Evolutionary conservation across 139 green algal species (phyloP).

Genomic region (Chlorella sorokiniana): DNA sequence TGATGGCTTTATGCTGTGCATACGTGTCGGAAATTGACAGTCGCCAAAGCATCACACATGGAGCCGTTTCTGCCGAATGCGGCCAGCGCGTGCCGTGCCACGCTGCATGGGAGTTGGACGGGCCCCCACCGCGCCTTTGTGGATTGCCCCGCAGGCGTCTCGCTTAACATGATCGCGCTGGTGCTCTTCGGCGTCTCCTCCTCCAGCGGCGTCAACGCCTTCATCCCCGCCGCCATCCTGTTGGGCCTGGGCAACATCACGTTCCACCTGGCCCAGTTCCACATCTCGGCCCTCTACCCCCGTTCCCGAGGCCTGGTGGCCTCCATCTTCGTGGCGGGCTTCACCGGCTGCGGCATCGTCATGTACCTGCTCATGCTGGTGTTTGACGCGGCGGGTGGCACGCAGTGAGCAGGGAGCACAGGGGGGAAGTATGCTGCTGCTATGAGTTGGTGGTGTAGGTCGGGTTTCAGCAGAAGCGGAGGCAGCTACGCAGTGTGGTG

Average conservation of each 20-base stretch:
- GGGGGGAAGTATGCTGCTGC: background rate
- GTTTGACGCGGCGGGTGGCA: constrained; percentile 39
- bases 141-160: constrained; percentile 37
- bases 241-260: constrained; percentile 67
- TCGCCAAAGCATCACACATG: too few relatives aligned
- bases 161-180: constrained; percentile 62
- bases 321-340: constrained; percentile 60
- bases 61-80: background rate
- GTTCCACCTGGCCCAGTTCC: constrained; percentile 66
- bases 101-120: background rate
- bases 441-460: background rate
- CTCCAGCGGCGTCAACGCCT: constrained; percentile 30
- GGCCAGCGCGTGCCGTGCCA: background rate
- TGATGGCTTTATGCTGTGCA: background rate
- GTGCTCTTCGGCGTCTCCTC: constrained; percentile 56
- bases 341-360: constrained; percentile 65
- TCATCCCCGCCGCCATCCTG: constrained; percentile 53
- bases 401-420: constrained; percentile 5
- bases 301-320: constrained; percentile 53
- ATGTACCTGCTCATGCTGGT: constrained; percentile 65
- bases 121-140: background rate
- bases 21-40: too few relatives aligned
- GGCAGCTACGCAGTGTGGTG: background rate
- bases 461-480: background rate
- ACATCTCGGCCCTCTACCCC: constrained; percentile 62